Conservation (phyloP, 495 filamentous ascomycete genomes). For the Hypomontagnella monticulosa region DNA sequence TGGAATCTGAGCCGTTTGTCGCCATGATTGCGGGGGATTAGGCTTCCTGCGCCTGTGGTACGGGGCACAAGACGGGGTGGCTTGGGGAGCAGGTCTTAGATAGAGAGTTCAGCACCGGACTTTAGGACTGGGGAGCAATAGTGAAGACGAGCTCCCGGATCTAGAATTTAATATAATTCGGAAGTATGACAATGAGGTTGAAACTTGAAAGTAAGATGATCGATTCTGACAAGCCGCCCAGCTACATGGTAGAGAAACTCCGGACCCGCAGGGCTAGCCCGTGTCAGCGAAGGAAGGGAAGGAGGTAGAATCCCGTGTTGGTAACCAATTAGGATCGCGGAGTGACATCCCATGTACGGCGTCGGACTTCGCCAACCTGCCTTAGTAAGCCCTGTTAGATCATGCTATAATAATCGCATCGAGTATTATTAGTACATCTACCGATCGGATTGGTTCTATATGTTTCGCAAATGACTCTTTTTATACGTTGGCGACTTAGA, state of each 20-base stretch:
- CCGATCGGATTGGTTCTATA: too few relatives aligned
- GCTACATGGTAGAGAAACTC: conserved; percentile 8
- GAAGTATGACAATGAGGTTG: background rate
- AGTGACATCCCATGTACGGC: background rate
- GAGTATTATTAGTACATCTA: too few relatives aligned
- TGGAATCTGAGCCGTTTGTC: conserved; percentile 14
- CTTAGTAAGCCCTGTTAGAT: conserved; percentile 12
- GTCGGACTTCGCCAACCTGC: conserved; percentile 30
- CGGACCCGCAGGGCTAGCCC: conserved; percentile 5
- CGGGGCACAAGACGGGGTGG: too few relatives aligned
- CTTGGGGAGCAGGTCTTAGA: too few relatives aligned
- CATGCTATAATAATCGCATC: too few relatives aligned
- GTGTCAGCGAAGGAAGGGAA: conserved; percentile 13
- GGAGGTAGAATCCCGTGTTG: conserved; percentile 2
- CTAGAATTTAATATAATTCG: too few relatives aligned
- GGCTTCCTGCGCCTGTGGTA: background rate
- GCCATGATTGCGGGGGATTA: conserved; percentile 21
- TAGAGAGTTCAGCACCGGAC: too few relatives aligned
- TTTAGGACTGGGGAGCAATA: too few relatives aligned
- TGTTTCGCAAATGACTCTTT: too few relatives aligned
- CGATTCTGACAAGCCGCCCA: background rate
- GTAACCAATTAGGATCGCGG: conserved; percentile 2
- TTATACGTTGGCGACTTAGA: too few relatives aligned
- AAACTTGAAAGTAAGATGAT: conserved; percentile 1
- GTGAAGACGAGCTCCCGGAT: too few relatives aligned